Evolutionary conservation across 208 protist genomes (phyloP), one percentile per base, ranked within the genome.

Genomic region (Acanthamoeba castellanii): DNA sequence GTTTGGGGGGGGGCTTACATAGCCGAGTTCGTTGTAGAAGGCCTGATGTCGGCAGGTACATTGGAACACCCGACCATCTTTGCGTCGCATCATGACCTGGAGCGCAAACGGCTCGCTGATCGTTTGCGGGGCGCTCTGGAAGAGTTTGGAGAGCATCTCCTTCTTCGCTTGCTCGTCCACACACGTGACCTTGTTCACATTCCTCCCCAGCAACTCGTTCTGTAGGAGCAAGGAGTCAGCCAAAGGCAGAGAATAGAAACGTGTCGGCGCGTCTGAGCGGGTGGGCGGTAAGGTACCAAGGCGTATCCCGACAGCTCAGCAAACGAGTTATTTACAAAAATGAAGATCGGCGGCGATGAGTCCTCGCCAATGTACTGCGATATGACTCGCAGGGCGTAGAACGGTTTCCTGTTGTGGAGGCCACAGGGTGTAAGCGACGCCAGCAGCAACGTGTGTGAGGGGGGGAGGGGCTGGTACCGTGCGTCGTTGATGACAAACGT

Each of bases 331-430:
- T 88, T 88, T 57, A 88, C 81, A 88, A 88, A 88, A 42, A 88
- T 88, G 50, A 88, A 88, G 50, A 88, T 88, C 8, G 81, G 81
- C 27, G 81, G 81, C 50, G 81, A 88, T 0, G 81, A 88, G 52
- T 88, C 81, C 81, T 88, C 81, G 81, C 81, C 81, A 25, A 88
- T 64, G 81, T 88, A 88, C 50, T 88, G 81, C 30, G 81, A 88
- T 30, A 88, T 88, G 52, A 88, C 27, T 64, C 81, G 22, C 4
- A 88, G 22, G 14, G 81, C 81, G 25, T 88, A 88, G n/a, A 88
- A 88, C 50, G 81, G 81, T 42, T 88, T 88, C 20, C 81, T 88
- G 81, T n/a, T 18, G 22, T 7, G 30, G 70, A 47, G 70, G 37
- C 1, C 7, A 34, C 1, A 32, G 34, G 6, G 1, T 13, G 70